A percentile compares a stretch with the other conserved stretches of the same genome.
These are phyloP conservation scores for Aspergillus sp. DNA, from an alignment of 2,329 filamentous ascomycete genomes.

Conservation along the genomic window DNA sequence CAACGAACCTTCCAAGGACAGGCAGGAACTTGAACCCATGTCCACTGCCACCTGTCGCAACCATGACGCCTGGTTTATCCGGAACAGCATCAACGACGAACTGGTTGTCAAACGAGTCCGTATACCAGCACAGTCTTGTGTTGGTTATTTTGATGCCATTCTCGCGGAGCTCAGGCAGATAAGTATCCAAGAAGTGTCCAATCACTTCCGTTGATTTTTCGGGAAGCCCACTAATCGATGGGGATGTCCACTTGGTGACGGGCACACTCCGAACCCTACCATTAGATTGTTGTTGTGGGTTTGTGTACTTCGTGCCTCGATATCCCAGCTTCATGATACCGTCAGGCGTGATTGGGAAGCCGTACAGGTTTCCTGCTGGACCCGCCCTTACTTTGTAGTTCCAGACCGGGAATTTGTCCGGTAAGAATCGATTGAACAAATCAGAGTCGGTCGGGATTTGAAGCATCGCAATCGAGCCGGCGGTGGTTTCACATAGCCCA, in stretches of 20 bases:
- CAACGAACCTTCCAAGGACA: conserved; percentile 51
- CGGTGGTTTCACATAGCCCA: conserved; percentile 45
- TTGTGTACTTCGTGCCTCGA: conserved; percentile 49
- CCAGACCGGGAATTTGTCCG: conserved; percentile 45
- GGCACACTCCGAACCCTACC: conserved; percentile 37
- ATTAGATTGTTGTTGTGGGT: conserved; percentile 34
- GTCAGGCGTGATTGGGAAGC: conserved; percentile 42
- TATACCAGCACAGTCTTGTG: conserved; percentile 53
- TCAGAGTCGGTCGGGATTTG: conserved; percentile 35
- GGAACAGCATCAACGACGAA: conserved; percentile 53
- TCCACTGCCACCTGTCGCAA: conserved; percentile 58
- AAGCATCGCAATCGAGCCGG: conserved; percentile 42
- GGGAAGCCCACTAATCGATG: conserved; percentile 18
- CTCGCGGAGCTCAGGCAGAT: conserved; percentile 40
- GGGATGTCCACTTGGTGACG: conserved; percentile 32
- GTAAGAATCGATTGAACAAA: conserved; percentile 38
- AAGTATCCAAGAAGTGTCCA: conserved; percentile 32
- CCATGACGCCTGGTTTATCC: conserved; percentile 47
- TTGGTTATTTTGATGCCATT: conserved; percentile 36
- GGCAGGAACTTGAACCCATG: conserved; percentile 62
- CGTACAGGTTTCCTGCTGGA: conserved; percentile 42
- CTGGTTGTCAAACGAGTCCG: conserved; percentile 51
- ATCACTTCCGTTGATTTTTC: conserved; percentile 21
- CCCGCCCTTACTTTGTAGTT: conserved; percentile 33
- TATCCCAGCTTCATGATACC: conserved; percentile 49